Percentiles rank a stretch among this genome's conserved stretches.
These are phyloP conservation scores for Dothiorella sarmentorum DNA, from an alignment of 2,329 filamentous ascomycete genomes.

Conservation along the genomic window DNA sequence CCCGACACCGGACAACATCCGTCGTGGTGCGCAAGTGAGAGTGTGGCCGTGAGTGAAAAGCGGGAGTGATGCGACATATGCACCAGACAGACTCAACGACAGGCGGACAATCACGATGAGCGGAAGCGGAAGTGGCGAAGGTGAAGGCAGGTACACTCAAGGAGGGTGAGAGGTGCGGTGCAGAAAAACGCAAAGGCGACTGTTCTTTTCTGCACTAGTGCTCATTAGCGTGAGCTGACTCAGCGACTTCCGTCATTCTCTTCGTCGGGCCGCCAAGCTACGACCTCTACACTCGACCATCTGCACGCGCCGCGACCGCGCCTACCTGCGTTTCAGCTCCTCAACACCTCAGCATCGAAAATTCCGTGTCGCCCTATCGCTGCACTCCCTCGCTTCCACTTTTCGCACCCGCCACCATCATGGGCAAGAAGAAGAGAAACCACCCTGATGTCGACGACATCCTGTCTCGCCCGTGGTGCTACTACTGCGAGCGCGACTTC, in stretches of 20 bases:
- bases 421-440: conserved; percentile 89
- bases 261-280: conserved; percentile 5
- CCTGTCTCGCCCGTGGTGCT: conserved; percentile 88
- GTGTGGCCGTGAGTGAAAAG: no score
- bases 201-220: background rate
- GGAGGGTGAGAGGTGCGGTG: conserved; percentile 20
- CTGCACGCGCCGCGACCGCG: background rate
- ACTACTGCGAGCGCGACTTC: conserved; percentile 99
- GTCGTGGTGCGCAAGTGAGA: no score
- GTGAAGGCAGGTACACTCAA: no score
- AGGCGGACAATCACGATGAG: conserved; percentile 1
- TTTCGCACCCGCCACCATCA: conserved; percentile 34
- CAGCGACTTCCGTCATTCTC: conserved; percentile 9
- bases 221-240: background rate
- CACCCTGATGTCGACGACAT: conserved; percentile 86
- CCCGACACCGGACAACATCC: no score
- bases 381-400: background rate
- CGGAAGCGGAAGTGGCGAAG: conserved; percentile 33
- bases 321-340: background rate
- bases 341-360: background rate
- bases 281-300: background rate
- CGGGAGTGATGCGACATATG: background rate
- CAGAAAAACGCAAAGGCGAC: background rate
- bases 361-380: background rate
- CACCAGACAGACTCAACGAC: background rate